These are phyloP conservation scores for Heritiera littoralis DNA, from an alignment of 345 rosid species.

Conservation along the genomic window DNA sequence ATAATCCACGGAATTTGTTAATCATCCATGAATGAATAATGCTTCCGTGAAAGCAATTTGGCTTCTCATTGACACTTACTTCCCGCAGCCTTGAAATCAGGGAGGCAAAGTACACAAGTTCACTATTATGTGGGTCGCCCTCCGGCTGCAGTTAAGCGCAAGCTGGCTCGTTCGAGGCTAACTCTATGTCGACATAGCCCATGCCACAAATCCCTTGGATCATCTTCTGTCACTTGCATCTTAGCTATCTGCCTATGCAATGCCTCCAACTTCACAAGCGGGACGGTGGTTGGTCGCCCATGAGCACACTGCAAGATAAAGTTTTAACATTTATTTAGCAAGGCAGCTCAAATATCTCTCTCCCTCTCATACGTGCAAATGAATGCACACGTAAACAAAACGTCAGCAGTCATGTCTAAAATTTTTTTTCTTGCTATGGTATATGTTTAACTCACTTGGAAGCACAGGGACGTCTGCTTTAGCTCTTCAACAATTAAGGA, in stretches of 20 bases:
- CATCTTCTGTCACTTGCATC: constrained; percentile 32
- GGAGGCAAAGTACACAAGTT: neutral
- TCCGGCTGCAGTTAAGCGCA: constrained; percentile 37
- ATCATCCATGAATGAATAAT: neutral
- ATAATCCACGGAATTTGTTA: too few relatives aligned
- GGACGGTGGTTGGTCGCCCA: constrained; percentile 89
- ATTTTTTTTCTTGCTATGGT: neutral
- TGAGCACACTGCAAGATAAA: constrained; percentile 81
- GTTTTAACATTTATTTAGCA: neutral
- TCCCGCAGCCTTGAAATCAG: neutral
- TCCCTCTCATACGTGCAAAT: neutral
- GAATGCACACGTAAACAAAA: neutral
- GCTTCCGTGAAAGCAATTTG: neutral
- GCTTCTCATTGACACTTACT: neutral
- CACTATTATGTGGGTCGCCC: neutral
- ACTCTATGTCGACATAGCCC: constrained; percentile 52
- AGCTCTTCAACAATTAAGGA: constrained; percentile 83
- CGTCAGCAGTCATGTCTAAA: constrained; percentile 5
- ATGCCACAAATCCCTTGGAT: constrained; percentile 54
- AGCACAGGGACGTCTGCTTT: constrained; percentile 78
- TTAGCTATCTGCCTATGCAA: constrained; percentile 62
- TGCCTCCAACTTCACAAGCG: constrained; percentile 64
- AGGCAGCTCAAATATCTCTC: neutral
- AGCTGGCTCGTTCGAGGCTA: constrained; percentile 56
- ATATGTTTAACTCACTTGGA: constrained; percentile 53